These are phyloP conservation scores for Citrullus mucosospermus DNA, from an alignment of 306 rosid species.

Conservation along the genomic window DNA sequence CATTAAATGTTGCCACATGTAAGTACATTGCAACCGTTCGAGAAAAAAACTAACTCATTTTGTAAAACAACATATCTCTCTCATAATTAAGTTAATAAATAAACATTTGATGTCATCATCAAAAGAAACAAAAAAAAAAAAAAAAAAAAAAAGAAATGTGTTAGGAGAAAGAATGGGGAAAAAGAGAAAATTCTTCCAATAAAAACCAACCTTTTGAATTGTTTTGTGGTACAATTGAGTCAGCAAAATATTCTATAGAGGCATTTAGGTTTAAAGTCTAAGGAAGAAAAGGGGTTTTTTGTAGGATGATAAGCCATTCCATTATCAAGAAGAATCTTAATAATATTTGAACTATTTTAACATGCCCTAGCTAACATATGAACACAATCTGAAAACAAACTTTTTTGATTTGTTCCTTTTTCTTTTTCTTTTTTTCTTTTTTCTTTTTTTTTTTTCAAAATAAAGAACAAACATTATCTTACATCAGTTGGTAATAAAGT, in stretches of 20 bases:
- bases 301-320: conserved; percentile 1
- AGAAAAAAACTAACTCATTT: no score
- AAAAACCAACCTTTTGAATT: neutral
- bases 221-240: neutral
- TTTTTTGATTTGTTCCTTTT: neutral
- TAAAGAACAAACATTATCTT: neutral
- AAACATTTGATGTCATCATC: neutral
- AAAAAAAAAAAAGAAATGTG: neutral
- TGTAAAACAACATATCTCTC: neutral
- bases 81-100: neutral
- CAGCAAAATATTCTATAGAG: neutral
- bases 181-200: neutral
- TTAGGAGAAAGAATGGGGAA: neutral
- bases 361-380: neutral
- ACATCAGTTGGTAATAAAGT: neutral
- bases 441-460: neutral
- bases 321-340: neutral
- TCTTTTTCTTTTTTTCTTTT: no score
- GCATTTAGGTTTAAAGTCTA: neutral
- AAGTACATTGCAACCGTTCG: no score
- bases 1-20: no score
- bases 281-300: neutral
- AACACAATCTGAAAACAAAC: neutral
- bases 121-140: neutral
- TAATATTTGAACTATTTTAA: neutral